Conservation (phyloP, 345 rosid genomes). For the Iberis pinnata region DNA sequence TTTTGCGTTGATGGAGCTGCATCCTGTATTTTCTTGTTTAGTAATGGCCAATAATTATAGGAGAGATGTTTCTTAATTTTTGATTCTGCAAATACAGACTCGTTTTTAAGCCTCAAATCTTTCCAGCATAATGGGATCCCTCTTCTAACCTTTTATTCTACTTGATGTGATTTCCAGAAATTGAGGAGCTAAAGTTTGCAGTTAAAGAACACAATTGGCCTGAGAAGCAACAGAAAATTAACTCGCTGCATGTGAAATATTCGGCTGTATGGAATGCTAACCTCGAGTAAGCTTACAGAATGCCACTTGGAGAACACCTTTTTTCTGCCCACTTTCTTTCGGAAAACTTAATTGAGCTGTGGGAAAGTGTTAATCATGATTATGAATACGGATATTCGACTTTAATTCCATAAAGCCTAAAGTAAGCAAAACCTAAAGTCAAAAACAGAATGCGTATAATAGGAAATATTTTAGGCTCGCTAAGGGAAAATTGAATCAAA, state of each 20-base stretch:
- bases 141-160: conserved; percentile 16
- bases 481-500: too few relatives aligned
- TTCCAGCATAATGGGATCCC: conserved; percentile 4
- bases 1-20: too few relatives aligned
- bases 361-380: conserved; percentile 1
- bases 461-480: not conserved
- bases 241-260: conserved; percentile 58
- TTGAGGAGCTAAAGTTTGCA: conserved; percentile 72
- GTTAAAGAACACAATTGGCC: conserved; percentile 64
- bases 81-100: too few relatives aligned
- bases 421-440: not conserved
- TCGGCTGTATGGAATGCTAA: conserved; percentile 45
- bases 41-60: too few relatives aligned
- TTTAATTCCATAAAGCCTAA: not conserved
- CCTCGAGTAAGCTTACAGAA: conserved; percentile 44
- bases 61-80: too few relatives aligned
- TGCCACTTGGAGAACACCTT: not conserved
- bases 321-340: conserved; percentile 4
- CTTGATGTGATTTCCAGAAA: conserved; percentile 37
- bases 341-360: not conserved
- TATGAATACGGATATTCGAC: too few relatives aligned
- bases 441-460: conserved; percentile 2
- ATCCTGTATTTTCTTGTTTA: too few relatives aligned
- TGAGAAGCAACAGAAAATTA: conserved; percentile 52
- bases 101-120: too few relatives aligned